Evolutionary conservation across 352 stramenopile genomes (phyloP).

Genomic region (Globisporangium okanoganense): DNA sequence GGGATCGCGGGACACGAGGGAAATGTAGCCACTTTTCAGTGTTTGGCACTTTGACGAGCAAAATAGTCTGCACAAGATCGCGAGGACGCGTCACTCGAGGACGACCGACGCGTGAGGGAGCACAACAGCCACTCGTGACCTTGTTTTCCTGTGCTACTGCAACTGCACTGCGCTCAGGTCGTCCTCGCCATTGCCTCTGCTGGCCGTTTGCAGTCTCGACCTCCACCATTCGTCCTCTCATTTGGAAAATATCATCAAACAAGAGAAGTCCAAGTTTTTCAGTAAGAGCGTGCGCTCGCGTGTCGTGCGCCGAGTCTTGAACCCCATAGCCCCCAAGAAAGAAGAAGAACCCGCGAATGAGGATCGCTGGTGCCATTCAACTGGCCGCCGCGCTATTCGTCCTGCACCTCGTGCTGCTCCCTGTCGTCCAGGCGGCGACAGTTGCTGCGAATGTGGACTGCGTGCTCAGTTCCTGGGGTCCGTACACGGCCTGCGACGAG

Average conservation of each 20-base stretch:
- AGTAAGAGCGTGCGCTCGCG: background rate
- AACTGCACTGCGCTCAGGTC: background rate
- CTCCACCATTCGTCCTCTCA: background rate
- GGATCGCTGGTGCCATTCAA: background rate
- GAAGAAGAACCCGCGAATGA: background rate
- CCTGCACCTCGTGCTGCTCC: background rate
- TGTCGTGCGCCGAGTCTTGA: background rate
- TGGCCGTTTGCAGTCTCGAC: too few relatives aligned
- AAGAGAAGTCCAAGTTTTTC: background rate
- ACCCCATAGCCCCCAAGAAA: background rate
- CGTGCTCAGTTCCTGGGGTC: conserved; percentile 39
- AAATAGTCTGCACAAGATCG: too few relatives aligned
- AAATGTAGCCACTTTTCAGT: too few relatives aligned
- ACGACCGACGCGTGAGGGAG: too few relatives aligned
- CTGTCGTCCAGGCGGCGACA: background rate
- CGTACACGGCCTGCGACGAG: conserved; percentile 33
- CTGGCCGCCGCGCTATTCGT: background rate
- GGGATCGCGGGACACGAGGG: too few relatives aligned
- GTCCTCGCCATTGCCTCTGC: background rate
- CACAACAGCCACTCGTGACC: too few relatives aligned
- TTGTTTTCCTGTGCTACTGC: background rate
- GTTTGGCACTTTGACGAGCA: too few relatives aligned
- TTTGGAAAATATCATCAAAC: background rate
- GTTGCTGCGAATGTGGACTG: conserved; percentile 41
- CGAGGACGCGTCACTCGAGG: too few relatives aligned